Conservation (phyloP, 2,329 filamentous ascomycete species). For the Paracorniculantispora psalliotae region DNA sequence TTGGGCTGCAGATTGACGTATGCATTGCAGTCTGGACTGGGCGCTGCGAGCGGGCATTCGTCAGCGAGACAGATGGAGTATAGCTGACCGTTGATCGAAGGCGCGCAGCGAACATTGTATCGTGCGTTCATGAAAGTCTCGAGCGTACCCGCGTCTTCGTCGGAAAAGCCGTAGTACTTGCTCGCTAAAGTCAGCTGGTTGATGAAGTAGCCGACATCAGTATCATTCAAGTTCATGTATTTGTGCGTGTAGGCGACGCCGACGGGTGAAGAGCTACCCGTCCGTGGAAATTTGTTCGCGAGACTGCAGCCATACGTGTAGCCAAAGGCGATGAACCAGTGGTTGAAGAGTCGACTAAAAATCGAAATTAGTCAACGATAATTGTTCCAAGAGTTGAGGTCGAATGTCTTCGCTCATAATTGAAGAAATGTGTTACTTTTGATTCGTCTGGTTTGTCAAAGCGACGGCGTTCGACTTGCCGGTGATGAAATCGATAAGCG, state of each 20-base stretch:
- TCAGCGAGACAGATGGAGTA: constrained; percentile 24
- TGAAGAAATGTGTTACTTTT: constrained; percentile 19
- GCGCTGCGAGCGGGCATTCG: constrained; percentile 24
- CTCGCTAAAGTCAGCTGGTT: constrained; percentile 23
- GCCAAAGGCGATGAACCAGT: constrained; percentile 26
- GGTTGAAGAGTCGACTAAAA: constrained; percentile 24
- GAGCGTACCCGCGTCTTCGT: constrained; percentile 21
- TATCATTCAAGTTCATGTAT: constrained; percentile 28
- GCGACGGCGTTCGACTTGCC: constrained; percentile 18
- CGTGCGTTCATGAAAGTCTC: constrained; percentile 21
- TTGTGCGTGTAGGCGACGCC: constrained; percentile 28
- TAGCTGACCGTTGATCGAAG: constrained; percentile 21
- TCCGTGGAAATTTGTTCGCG: constrained; percentile 16
- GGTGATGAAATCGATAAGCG: constrained; percentile 23
- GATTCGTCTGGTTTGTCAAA: constrained; percentile 22
- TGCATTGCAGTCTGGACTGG: constrained; percentile 22
- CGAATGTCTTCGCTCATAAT: not conserved
- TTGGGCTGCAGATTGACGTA: constrained; percentile 21
- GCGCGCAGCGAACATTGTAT: constrained; percentile 26
- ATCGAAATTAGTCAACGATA: not conserved
- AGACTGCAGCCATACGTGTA: constrained; percentile 23
- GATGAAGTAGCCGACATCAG: constrained; percentile 27
- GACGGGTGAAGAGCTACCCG: constrained; percentile 16
- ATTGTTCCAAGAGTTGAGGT: not conserved
- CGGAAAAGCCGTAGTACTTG: constrained; percentile 24